These are phyloP conservation scores for Prunus mume DNA, from an alignment of 306 rosid genomes.

Conservation along the genomic window DNA sequence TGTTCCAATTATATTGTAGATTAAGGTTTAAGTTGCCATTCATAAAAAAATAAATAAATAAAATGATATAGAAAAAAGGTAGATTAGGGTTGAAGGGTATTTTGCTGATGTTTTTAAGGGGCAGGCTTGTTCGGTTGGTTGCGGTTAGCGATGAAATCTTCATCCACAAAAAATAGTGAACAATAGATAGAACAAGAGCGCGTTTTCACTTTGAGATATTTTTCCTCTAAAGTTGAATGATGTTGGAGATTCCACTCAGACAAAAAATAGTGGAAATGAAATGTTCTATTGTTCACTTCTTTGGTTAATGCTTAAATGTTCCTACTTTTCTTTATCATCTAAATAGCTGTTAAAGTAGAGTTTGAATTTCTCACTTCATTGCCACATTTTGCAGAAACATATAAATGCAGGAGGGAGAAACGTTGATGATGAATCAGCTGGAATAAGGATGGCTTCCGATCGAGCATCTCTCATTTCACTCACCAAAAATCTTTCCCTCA, in stretches of 20 bases:
- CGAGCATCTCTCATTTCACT: constrained; percentile 37
- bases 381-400: constrained; percentile 31
- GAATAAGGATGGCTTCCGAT: constrained; percentile 21
- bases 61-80: no score
- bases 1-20: no score
- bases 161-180: no score
- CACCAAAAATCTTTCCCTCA: constrained; percentile 48
- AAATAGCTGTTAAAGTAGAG: background rate
- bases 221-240: background rate
- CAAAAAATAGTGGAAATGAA: background rate
- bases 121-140: no score
- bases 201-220: background rate
- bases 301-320: background rate
- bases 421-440: constrained; percentile 30
- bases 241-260: background rate
- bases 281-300: background rate
- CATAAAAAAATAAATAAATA: no score
- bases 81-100: no score
- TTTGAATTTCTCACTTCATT: background rate
- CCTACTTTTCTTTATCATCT: background rate
- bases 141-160: no score
- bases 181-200: no score
- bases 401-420: constrained; percentile 23
- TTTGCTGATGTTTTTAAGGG: no score
- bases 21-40: no score